These are phyloP conservation scores for Fusarium aywerte DNA, from an alignment of 2,329 filamentous ascomycete genomes.

Conservation along the genomic window DNA sequence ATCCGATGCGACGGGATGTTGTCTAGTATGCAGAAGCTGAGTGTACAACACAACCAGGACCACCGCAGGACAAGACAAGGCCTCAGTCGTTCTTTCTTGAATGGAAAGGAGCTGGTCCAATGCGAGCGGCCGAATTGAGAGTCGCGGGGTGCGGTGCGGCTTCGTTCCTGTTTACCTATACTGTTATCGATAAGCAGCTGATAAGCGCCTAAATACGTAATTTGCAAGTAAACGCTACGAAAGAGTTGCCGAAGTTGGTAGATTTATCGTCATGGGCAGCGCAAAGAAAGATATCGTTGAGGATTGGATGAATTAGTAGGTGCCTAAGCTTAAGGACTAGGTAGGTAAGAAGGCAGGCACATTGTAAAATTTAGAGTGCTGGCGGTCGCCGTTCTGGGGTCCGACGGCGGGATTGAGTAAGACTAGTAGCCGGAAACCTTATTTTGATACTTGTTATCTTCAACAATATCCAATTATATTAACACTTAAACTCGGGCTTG, in stretches of 20 bases:
- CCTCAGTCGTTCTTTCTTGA: slow-evolving; percentile 19
- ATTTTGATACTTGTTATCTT: neutral
- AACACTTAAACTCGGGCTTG: too few relatives aligned
- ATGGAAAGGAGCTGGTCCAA: neutral
- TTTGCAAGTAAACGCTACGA: neutral
- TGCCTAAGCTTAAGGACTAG: too few relatives aligned
- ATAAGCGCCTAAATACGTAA: neutral
- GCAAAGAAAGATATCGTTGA: neutral
- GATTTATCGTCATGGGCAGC: neutral
- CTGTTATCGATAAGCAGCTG: slow-evolving; percentile 36
- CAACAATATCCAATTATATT: neutral
- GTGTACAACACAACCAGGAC: neutral
- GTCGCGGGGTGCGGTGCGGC: slow-evolving; percentile 34
- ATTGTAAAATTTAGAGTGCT: too few relatives aligned
- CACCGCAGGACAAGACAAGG: neutral
- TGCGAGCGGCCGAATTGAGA: slow-evolving; percentile 25
- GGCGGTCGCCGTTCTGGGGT: neutral
- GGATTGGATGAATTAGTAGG: too few relatives aligned
- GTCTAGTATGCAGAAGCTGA: slow-evolving; percentile 13
- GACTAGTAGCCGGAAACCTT: neutral
- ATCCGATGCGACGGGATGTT: slow-evolving; percentile 7
- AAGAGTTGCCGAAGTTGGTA: neutral
- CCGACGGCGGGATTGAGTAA: neutral
- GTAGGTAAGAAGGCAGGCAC: too few relatives aligned
- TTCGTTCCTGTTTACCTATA: neutral